Evolutionary conservation across 1,284 basidiomycete genomes (phyloP).

Genomic region (Austropuccinia psidii): DNA sequence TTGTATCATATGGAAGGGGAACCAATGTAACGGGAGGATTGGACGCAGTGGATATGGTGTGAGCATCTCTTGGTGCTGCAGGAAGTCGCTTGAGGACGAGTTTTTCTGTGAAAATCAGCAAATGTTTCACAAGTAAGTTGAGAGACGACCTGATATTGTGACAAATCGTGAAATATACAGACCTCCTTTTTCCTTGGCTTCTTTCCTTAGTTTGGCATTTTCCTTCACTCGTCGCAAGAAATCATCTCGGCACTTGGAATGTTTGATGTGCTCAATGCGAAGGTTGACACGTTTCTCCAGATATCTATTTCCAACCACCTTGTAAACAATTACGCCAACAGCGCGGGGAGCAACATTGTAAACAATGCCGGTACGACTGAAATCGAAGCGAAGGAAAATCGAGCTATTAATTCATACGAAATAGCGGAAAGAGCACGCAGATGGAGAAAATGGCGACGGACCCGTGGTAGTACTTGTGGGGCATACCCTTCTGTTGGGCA

Average conservation of each 20-base stretch:
- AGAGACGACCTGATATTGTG: neutral
- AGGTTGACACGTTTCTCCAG: conserved; percentile 99
- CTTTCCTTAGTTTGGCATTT: conserved; percentile 77
- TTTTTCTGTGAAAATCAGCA: conserved; percentile 55
- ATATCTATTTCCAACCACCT: conserved; percentile 98
- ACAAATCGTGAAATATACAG: conserved; percentile 48
- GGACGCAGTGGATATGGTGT: conserved; percentile 62
- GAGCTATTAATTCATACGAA: neutral
- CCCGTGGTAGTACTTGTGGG: conserved; percentile 68
- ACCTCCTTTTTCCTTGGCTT: conserved; percentile 83
- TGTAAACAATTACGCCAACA: conserved; percentile 96
- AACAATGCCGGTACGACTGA: conserved; percentile 87
- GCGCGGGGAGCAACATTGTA: conserved; percentile 95
- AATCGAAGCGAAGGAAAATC: neutral
- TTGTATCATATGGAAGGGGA: conserved; percentile 64
- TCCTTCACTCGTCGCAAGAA: conserved; percentile 93
- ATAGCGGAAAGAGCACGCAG: neutral
- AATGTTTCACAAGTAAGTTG: conserved; percentile 1
- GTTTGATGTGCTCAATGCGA: conserved; percentile 92
- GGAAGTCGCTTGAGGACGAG: conserved; percentile 81
- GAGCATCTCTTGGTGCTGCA: conserved; percentile 70
- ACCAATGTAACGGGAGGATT: conserved; percentile 90
- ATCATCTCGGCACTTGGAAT: conserved; percentile 98
- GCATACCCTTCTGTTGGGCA: conserved; percentile 99
- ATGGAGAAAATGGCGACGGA: neutral